These are phyloP conservation scores for Aureobasidium sp. DNA, from an alignment of 2,329 filamentous ascomycete species.

Conservation along the genomic window DNA sequence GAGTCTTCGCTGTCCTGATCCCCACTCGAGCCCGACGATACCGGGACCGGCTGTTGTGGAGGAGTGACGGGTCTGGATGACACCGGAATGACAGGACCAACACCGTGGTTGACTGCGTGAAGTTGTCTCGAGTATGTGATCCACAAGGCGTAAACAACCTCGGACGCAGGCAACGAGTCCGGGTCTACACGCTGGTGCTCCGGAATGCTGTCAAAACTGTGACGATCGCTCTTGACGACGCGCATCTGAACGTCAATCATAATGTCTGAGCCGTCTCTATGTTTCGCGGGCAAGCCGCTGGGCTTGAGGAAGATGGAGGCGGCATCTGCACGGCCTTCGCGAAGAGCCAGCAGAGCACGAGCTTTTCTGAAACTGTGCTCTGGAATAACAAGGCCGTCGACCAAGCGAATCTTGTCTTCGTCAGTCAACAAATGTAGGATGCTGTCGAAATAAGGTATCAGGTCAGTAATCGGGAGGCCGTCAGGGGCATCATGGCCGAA, in stretches of 20 bases:
- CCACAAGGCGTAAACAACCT: conserved; percentile 92
- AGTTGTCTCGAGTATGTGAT: conserved; percentile 93
- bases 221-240: conserved; percentile 82
- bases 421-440: conserved; percentile 75
- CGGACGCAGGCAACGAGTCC: conserved; percentile 45
- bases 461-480: conserved; percentile 67
- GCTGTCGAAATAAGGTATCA: conserved; percentile 83
- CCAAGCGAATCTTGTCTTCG: conserved; percentile 74
- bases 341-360: conserved; percentile 72
- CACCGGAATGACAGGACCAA: conserved; percentile 55
- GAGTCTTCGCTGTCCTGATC: conserved; percentile 27
- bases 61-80: conserved; percentile 62
- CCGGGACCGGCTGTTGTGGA: conserved; percentile 70
- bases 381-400: conserved; percentile 93
- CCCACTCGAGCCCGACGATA: conserved; percentile 45
- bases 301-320: conserved; percentile 75
- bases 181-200: conserved; percentile 48
- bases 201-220: conserved; percentile 54
- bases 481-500: conserved; percentile 85
- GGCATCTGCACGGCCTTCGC: conserved; percentile 70
- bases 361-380: conserved; percentile 94
- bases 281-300: conserved; percentile 74
- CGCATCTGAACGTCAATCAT: conserved; percentile 96
- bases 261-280: conserved; percentile 85
- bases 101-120: conserved; percentile 61